Evolutionary conservation across 2,329 filamentous ascomycete species (phyloP).

Genomic region (Diaporthe vaccinii): DNA sequence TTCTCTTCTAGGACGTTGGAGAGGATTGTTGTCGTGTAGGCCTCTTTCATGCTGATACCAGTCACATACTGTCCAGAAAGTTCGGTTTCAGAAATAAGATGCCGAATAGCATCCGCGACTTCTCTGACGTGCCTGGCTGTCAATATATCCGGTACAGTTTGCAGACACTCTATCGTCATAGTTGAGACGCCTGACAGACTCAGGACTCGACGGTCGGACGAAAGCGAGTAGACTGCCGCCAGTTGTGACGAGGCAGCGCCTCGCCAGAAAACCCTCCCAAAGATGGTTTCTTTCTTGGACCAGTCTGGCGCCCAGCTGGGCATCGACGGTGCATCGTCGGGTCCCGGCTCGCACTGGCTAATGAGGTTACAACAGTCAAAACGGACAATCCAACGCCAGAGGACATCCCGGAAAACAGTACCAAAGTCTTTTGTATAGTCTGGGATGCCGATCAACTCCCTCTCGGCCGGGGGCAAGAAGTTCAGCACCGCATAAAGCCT

Average conservation of each 20-base stretch:
- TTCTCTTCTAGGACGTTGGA: not conserved
- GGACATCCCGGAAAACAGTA: not conserved
- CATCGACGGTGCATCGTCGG: not conserved
- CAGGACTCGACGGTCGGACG: not conserved
- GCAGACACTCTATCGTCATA: not conserved
- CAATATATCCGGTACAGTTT: not conserved
- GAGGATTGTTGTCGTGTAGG: not conserved
- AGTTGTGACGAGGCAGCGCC: not conserved
- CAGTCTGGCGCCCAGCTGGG: slow-evolving; percentile 7
- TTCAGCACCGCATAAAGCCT: slow-evolving; percentile 24
- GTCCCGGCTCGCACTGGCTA: not conserved
- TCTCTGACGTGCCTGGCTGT: not conserved
- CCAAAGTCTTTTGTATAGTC: slow-evolving; percentile 36
- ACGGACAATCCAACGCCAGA: slow-evolving; percentile 1
- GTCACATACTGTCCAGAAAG: not conserved
- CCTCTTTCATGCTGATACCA: slow-evolving; percentile 8
- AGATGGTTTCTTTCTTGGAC: not conserved
- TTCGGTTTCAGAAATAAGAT: not conserved
- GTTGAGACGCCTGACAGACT: not conserved
- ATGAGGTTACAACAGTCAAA: slow-evolving; percentile 9
- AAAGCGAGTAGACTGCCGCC: not conserved
- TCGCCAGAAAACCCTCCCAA: not conserved
- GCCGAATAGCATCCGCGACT: not conserved
- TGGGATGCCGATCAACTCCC: slow-evolving; percentile 43
- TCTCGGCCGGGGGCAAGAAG: slow-evolving; percentile 2